Percentiles rank a stretch among this genome's conserved stretches.
Conservation (phyloP, 129 eudicot species). For the Ambrosia trifida region DNA sequence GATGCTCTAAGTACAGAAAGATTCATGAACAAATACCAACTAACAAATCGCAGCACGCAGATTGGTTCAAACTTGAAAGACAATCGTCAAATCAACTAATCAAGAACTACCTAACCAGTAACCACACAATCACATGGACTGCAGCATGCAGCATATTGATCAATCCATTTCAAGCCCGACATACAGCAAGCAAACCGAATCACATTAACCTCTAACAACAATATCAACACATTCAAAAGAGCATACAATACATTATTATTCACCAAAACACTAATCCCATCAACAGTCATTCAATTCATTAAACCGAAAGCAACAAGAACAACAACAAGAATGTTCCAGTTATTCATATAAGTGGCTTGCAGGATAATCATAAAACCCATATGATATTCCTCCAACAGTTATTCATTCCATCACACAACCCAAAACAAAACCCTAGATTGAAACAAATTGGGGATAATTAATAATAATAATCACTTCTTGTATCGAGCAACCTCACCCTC, state of each 20-base stretch:
- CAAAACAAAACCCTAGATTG: conserved; percentile 38
- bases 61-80: background rate
- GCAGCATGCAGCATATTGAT: background rate
- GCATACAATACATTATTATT: background rate
- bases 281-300: background rate
- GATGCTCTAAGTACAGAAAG: background rate
- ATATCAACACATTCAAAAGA: background rate
- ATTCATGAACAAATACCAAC: background rate
- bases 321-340: background rate
- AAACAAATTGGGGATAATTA: conserved; percentile 19
- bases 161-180: background rate
- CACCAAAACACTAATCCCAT: background rate
- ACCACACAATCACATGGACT: background rate
- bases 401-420: conserved; percentile 1
- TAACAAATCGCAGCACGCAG: background rate
- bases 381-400: too few species aligned
- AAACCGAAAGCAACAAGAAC: background rate
- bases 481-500: conserved; percentile 89
- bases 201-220: too few species aligned
- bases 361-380: too few species aligned
- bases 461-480: conserved; percentile 49
- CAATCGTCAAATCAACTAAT: background rate
- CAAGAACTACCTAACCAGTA: background rate
- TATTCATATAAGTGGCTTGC: too few species aligned
- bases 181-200: background rate